These are phyloP conservation scores for Penicillium crustosum DNA, from an alignment of 2,329 filamentous ascomycete genomes.

Conservation along the genomic window DNA sequence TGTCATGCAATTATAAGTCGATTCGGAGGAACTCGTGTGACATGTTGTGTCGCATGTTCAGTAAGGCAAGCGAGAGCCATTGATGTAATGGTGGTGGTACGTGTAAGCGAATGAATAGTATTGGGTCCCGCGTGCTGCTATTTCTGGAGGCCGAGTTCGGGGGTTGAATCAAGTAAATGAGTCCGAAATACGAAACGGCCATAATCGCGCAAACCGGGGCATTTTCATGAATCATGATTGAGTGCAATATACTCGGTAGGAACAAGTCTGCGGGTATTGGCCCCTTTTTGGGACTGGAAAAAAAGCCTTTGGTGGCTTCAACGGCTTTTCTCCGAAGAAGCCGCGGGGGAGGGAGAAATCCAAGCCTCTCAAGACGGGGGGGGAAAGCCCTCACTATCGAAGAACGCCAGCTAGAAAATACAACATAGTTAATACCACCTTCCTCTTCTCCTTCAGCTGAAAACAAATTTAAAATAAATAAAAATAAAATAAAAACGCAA, in stretches of 20 bases:
- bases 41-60: slow-evolving; percentile 33
- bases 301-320: not conserved
- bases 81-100: slow-evolving; percentile 41
- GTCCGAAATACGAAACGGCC: not conserved
- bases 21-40: slow-evolving; percentile 40
- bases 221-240: not conserved
- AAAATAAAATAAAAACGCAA: not conserved
- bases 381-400: not conserved
- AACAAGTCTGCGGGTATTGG: not conserved
- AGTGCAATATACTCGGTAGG: not conserved
- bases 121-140: not conserved
- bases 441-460: slow-evolving; percentile 7
- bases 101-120: slow-evolving; percentile 31
- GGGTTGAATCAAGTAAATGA: not conserved
- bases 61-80: slow-evolving; percentile 45
- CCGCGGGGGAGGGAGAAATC: not conserved
- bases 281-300: not conserved
- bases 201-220: slow-evolving; percentile 2
- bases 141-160: not conserved
- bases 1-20: slow-evolving; percentile 44
- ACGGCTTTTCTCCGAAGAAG: slow-evolving; percentile 7
- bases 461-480: not conserved
- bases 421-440: slow-evolving; percentile 11
- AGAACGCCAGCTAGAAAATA: not conserved
- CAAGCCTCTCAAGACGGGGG: not conserved